Conservation (phyloP, 2,329 filamentous ascomycete genomes). For the Bipolaris cookei region DNA sequence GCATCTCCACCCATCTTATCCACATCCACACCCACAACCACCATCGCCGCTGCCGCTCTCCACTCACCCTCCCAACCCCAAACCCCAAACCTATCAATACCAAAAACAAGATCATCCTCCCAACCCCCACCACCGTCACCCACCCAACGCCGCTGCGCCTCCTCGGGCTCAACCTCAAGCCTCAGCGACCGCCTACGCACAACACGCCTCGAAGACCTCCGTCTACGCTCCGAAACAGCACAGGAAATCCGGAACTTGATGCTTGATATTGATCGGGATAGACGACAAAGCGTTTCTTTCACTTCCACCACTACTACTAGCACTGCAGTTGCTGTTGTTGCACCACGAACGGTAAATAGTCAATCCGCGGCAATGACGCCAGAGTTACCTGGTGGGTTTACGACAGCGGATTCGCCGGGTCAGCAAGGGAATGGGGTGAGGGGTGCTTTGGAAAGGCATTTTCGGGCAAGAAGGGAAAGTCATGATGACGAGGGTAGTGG, state of each 20-base stretch:
- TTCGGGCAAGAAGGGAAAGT: background rate
- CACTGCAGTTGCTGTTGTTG: background rate
- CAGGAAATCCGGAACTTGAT: conserved; percentile 7
- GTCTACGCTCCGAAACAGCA: conserved; percentile 2
- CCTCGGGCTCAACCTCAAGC: conserved; percentile 1
- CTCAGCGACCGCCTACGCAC: conserved; percentile 3
- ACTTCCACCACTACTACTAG: background rate
- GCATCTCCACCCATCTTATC: background rate
- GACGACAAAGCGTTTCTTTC: background rate
- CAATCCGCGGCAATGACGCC: too few species aligned
- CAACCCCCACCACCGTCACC: background rate
- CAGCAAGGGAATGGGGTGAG: background rate
- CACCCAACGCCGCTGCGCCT: background rate
- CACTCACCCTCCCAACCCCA: too few species aligned
- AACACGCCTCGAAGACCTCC: conserved; percentile 6
- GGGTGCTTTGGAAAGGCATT: background rate
- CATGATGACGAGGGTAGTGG: background rate
- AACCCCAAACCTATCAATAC: too few species aligned
- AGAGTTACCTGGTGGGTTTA: background rate
- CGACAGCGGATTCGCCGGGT: background rate
- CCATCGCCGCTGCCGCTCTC: too few species aligned
- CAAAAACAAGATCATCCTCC: background rate
- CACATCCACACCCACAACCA: too few species aligned
- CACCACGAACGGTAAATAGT: too few species aligned
- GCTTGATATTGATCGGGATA: conserved; percentile 2